Percentiles rank a stretch among this genome's conserved stretches.
phyloP scores from a whole-genome alignment of 2,329 filamentous ascomycete species.

The Lachnellula willkommii region DNA sequence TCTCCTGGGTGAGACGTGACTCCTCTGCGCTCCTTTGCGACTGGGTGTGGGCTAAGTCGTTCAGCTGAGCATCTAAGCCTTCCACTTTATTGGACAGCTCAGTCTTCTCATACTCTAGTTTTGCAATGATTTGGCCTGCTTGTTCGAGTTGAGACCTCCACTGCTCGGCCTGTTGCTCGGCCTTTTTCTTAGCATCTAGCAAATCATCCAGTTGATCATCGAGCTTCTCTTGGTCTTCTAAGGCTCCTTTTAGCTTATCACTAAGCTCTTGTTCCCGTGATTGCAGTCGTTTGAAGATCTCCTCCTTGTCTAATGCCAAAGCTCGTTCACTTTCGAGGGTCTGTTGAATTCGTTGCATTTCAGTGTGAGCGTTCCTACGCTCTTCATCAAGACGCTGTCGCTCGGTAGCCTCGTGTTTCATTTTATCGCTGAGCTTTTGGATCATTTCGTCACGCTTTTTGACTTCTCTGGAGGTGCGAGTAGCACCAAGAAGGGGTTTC shows the following conservation, averaged over 20 bases:
- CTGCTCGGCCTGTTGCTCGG: conserved; percentile 76
- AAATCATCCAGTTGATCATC: conserved; percentile 91
- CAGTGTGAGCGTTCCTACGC: conserved; percentile 75
- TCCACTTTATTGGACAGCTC: conserved; percentile 62
- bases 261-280: conserved; percentile 84
- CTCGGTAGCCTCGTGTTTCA: conserved; percentile 68
- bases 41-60: conserved; percentile 64
- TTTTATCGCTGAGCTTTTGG: conserved; percentile 75
- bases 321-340: conserved; percentile 92
- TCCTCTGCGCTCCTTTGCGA: conserved; percentile 72
- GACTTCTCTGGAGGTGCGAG: conserved; percentile 85
- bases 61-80: conserved; percentile 65
- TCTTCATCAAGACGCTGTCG: conserved; percentile 85
- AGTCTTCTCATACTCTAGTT: conserved; percentile 80
- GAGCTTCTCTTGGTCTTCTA: conserved; percentile 89
- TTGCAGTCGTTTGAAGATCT: conserved; percentile 96
- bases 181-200: conserved; percentile 80
- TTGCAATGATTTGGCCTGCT: conserved; percentile 78
- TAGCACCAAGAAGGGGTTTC: conserved; percentile 89
- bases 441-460: conserved; percentile 96
- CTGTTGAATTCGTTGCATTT: conserved; percentile 86
- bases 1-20: conserved; percentile 70
- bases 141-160: conserved; percentile 83
- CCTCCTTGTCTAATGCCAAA: conserved; percentile 95
- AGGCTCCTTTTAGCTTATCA: conserved; percentile 85